These are phyloP conservation scores for Amphirosellinia nigrospora DNA, from an alignment of 495 filamentous ascomycete species.

Conservation along the genomic window DNA sequence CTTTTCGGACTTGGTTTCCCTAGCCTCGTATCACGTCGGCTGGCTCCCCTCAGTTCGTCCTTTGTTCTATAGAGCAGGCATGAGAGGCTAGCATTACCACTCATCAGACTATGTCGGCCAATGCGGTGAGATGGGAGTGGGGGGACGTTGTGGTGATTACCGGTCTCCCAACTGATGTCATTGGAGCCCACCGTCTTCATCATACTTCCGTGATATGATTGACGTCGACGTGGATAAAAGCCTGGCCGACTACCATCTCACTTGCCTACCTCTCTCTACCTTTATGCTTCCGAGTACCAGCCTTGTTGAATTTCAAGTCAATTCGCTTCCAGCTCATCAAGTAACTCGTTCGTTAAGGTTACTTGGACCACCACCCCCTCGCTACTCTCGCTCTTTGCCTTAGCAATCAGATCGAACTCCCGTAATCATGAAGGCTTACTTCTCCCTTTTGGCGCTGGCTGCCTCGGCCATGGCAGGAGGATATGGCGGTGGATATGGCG, in stretches of 20 bases:
- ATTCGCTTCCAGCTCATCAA: constrained; percentile 23
- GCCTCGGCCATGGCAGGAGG: constrained; percentile 45
- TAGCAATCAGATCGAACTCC: constrained; percentile 32
- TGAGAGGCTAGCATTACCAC: constrained; percentile 14
- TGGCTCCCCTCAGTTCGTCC: constrained; percentile 4
- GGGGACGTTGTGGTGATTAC: background rate
- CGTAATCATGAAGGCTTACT: constrained; percentile 49
- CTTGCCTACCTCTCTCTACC: background rate
- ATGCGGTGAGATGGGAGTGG: background rate
- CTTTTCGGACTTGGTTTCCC: constrained; percentile 12
- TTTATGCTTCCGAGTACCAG: background rate
- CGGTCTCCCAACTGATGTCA: constrained; percentile 3
- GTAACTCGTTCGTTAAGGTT: constrained; percentile 58
- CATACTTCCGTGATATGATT: background rate
- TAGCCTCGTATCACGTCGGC: constrained; percentile 24
- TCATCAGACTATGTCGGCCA: background rate
- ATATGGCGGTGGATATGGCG: constrained; percentile 17
- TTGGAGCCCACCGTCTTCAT: constrained; percentile 7
- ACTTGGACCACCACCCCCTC: constrained; percentile 42
- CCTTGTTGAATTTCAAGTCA: background rate
- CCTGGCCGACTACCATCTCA: background rate
- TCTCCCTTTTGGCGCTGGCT: constrained; percentile 49
- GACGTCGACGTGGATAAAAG: constrained; percentile 14
- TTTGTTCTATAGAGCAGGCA: constrained; percentile 12
- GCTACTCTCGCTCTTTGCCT: constrained; percentile 25